Evolutionary conservation across 805 yeast species (phyloP).

Genomic region (Suhomyces sp.): DNA sequence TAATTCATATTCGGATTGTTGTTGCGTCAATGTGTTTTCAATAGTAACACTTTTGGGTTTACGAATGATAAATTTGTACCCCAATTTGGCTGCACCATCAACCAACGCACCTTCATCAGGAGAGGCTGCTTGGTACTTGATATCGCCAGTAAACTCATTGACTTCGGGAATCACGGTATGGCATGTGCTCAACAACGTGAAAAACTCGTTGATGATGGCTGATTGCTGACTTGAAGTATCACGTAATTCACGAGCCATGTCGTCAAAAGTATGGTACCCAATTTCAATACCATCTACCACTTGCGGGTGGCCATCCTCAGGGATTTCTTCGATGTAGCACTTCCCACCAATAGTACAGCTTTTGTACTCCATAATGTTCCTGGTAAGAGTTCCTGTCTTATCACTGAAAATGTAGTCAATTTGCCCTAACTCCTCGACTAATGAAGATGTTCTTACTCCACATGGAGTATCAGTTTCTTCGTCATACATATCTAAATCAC

Average conservation of each 20-base stretch:
- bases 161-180: constrained; percentile 97
- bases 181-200: constrained; percentile 83
- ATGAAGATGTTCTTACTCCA: constrained; percentile 88
- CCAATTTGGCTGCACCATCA: constrained; percentile 89
- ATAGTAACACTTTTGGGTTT: constrained; percentile 79
- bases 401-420: constrained; percentile 95
- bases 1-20: constrained; percentile 63
- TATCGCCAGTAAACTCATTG: constrained; percentile 50
- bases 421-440: constrained; percentile 97
- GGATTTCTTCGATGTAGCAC: constrained; percentile 82
- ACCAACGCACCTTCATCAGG: constrained; percentile 99
- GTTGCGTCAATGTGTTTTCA: constrained; percentile 47
- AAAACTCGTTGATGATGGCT: constrained; percentile 64
- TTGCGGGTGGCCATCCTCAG: constrained; percentile 81
- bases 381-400: constrained; percentile 93
- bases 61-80: constrained; percentile 80
- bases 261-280: constrained; percentile 73
- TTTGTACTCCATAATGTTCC: constrained; percentile 96
- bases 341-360: constrained; percentile 90
- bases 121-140: constrained; percentile 97
- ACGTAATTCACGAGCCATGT: constrained; percentile 47
- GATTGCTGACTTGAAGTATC: constrained; percentile 45
- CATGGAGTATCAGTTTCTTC: constrained; percentile 90
- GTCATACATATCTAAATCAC: constrained; percentile 91
- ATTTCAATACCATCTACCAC: constrained; percentile 73